These are phyloP conservation scores for Alternaria ventricosa DNA, from an alignment of 2,329 filamentous ascomycete genomes.

Conservation along the genomic window DNA sequence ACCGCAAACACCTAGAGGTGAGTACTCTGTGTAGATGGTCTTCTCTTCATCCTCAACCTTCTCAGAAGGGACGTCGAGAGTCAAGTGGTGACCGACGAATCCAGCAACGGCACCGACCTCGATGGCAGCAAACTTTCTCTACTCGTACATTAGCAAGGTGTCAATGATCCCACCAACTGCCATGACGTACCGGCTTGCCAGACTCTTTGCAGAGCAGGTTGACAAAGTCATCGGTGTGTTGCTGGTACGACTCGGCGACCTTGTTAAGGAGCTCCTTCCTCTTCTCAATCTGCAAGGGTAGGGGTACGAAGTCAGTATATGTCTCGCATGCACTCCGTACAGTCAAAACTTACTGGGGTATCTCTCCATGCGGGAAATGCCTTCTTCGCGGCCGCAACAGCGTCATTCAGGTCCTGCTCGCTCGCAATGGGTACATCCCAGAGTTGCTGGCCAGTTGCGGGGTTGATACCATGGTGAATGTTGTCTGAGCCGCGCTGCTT, in stretches of 20 bases:
- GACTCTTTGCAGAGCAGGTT: conserved; percentile 45
- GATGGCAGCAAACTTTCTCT: conserved; percentile 51
- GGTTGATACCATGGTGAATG: conserved; percentile 59
- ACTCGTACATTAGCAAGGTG: conserved; percentile 10
- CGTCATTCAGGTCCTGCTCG: conserved; percentile 58
- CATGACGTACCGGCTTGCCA: conserved; percentile 43
- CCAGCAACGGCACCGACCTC: conserved; percentile 47
- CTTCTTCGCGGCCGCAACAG: conserved; percentile 56
- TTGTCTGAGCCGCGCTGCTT: conserved; percentile 52
- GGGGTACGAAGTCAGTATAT: not conserved
- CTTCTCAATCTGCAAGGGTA: conserved; percentile 27
- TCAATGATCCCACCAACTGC: too few species aligned
- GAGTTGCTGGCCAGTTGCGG: conserved; percentile 57
- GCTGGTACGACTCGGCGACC: conserved; percentile 31
- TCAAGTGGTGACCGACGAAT: conserved; percentile 50
- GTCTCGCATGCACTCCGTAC: not conserved
- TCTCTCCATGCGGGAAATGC: conserved; percentile 58
- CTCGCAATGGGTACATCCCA: conserved; percentile 60
- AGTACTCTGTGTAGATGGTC: conserved; percentile 55
- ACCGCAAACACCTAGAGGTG: conserved; percentile 55
- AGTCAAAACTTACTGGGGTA: conserved; percentile 19
- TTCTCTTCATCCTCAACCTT: conserved; percentile 55
- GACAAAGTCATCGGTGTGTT: conserved; percentile 39
- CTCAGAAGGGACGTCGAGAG: conserved; percentile 47
- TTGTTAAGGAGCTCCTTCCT: conserved; percentile 41